Conservation (phyloP, 106 monocot genomes). For the Dioscorea zingiberensis region DNA sequence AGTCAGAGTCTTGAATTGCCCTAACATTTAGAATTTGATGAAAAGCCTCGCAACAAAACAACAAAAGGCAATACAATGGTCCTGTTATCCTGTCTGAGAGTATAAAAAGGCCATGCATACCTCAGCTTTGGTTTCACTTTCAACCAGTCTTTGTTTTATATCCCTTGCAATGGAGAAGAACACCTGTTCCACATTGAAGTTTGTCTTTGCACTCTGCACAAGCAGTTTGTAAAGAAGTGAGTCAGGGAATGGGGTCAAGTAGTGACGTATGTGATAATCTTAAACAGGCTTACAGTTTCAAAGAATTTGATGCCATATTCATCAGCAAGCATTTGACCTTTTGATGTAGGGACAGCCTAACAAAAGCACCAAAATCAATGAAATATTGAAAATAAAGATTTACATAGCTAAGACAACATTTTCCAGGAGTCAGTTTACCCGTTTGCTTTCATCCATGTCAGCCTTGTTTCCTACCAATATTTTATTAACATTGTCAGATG, state of each 20-base stretch:
- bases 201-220: constrained; percentile 93
- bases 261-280: neutral
- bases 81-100: no score
- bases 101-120: constrained; percentile 12
- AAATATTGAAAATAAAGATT: neutral
- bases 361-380: neutral
- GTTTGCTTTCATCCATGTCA: constrained; percentile 99
- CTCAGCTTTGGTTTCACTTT: constrained; percentile 75
- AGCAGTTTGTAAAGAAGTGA: neutral
- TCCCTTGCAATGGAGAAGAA: constrained; percentile 95
- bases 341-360: constrained; percentile 90
- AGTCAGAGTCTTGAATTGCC: no score
- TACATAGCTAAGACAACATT: neutral
- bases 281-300: constrained; percentile 53
- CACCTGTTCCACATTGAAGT: constrained; percentile 90
- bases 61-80: no score
- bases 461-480: constrained; percentile 97
- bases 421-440: constrained; percentile 31
- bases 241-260: neutral
- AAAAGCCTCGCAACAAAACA: no score
- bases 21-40: no score
- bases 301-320: constrained; percentile 95
- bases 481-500: constrained; percentile 98
- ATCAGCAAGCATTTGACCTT: constrained; percentile 92
- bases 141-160: constrained; percentile 86